A percentile compares a stretch with the other conserved stretches of the same genome.
Conservation (phyloP, 352 stramenopile species). For the Pseudoperonospora humuli region DNA sequence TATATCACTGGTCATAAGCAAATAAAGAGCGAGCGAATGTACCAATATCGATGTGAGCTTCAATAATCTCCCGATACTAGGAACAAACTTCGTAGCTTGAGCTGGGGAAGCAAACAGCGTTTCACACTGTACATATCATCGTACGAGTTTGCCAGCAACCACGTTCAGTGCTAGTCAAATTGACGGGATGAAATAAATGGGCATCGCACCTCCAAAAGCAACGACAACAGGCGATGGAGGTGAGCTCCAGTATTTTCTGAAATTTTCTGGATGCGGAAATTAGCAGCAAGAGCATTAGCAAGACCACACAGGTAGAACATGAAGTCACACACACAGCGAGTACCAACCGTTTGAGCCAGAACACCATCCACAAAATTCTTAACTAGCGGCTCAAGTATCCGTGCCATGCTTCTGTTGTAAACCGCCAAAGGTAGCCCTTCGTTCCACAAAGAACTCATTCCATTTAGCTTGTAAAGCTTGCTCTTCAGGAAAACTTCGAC, state of each 20-base stretch:
- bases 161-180: neutral
- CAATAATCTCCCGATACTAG: constrained; percentile 38
- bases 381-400: constrained; percentile 50
- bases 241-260: constrained; percentile 33
- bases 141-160: neutral
- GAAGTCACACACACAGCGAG: neutral
- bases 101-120: constrained; percentile 36
- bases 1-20: neutral
- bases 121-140: constrained; percentile 26
- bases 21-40: constrained; percentile 1
- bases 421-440: constrained; percentile 45
- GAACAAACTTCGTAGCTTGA: constrained; percentile 48
- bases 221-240: constrained; percentile 36
- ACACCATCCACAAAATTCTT: constrained; percentile 45
- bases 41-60: constrained; percentile 48
- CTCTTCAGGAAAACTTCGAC: constrained; percentile 55
- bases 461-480: constrained; percentile 57
- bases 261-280: constrained; percentile 32
- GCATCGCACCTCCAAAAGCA: constrained; percentile 41
- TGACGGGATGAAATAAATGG: neutral
- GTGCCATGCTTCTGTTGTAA: constrained; percentile 47
- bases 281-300: constrained; percentile 3
- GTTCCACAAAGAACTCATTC: constrained; percentile 48
- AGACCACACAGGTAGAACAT: neutral
- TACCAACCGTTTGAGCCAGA: constrained; percentile 36